These are phyloP conservation scores for Sapria himalayana DNA, from an alignment of 345 rosid genomes.

Conservation along the genomic window DNA sequence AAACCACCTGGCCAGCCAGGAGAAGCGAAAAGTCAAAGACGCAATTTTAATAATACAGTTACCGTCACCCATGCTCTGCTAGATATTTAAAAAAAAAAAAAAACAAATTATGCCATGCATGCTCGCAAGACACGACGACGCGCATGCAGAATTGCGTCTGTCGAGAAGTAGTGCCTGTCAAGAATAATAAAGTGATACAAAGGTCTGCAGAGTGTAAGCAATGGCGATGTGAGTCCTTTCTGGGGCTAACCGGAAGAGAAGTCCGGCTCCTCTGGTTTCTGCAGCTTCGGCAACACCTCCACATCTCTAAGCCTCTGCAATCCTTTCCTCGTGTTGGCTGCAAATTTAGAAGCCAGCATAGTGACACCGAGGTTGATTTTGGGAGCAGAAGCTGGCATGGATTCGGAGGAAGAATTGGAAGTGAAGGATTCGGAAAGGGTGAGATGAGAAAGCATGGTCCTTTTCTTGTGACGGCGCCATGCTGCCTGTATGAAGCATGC, in stretches of 20 bases:
- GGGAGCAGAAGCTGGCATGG: too few relatives aligned
- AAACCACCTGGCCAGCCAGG: too few relatives aligned
- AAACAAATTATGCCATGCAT: too few relatives aligned
- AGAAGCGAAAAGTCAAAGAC: too few relatives aligned
- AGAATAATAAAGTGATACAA: too few relatives aligned
- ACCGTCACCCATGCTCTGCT: too few relatives aligned
- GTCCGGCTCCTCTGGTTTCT: conserved; percentile 76
- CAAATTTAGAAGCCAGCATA: conserved; percentile 57
- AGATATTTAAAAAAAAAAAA: too few relatives aligned
- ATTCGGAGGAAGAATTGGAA: conserved; percentile 12
- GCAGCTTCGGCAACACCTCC: conserved; percentile 50
- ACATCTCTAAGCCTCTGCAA: conserved; percentile 43
- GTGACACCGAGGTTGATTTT: conserved; percentile 53
- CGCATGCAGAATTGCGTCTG: too few relatives aligned
- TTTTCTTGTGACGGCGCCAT: conserved; percentile 34
- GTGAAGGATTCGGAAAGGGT: conserved; percentile 23
- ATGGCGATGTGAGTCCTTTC: background rate
- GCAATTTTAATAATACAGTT: too few relatives aligned
- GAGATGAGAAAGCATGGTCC: conserved; percentile 21
- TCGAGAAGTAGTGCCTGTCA: too few relatives aligned
- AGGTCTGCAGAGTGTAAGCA: too few relatives aligned
- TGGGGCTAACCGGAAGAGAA: conserved; percentile 29
- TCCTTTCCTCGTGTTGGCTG: conserved; percentile 73
- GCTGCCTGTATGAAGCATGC: conserved; percentile 44
- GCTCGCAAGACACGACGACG: too few relatives aligned